phyloP scores from a whole-genome alignment of 176 grass and related monocot species.

The Eremochloa ophiuroides region DNA sequence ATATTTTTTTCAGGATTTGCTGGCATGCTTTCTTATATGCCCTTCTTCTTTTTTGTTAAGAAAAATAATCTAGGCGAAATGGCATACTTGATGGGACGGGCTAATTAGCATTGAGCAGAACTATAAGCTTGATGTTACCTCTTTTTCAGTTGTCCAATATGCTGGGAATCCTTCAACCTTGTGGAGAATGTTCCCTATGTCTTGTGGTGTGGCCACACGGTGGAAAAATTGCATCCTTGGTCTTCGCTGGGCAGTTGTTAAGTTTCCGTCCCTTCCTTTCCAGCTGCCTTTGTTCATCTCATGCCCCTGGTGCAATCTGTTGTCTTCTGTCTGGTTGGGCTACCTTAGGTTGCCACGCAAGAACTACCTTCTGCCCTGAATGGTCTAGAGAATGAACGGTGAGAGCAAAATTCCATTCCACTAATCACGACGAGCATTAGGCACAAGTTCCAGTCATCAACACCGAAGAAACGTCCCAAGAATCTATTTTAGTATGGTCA shows the following conservation, averaged over 20 bases:
- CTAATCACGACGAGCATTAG: conserved; percentile 22
- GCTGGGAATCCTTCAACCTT: conserved; percentile 94
- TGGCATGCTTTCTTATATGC: too few relatives aligned
- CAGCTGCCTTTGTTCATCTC: conserved; percentile 81
- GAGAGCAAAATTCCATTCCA: conserved; percentile 52
- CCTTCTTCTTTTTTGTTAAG: too few relatives aligned
- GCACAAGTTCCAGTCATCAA: conserved; percentile 37
- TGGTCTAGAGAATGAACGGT: conserved; percentile 86
- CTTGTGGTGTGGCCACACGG: conserved; percentile 92
- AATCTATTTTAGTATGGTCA: too few relatives aligned
- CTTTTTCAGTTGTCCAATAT: conserved; percentile 94
- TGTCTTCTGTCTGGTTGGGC: conserved; percentile 65
- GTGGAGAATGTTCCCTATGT: conserved; percentile 92
- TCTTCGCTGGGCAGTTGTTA: conserved; percentile 84
- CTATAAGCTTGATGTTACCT: too few relatives aligned
- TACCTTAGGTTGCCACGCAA: conserved; percentile 79
- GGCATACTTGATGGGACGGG: too few relatives aligned
- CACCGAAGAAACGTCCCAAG: conserved; percentile 45
- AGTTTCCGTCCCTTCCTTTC: conserved; percentile 64
- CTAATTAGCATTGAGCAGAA: too few relatives aligned
- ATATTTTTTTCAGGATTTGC: too few relatives aligned
- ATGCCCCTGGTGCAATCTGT: conserved; percentile 84
- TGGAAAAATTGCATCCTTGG: conserved; percentile 93
- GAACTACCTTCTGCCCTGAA: conserved; percentile 92
- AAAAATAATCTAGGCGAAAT: too few relatives aligned